These are phyloP conservation scores for Cytospora schulzeri DNA, from an alignment of 2,329 filamentous ascomycete genomes.

Conservation along the genomic window DNA sequence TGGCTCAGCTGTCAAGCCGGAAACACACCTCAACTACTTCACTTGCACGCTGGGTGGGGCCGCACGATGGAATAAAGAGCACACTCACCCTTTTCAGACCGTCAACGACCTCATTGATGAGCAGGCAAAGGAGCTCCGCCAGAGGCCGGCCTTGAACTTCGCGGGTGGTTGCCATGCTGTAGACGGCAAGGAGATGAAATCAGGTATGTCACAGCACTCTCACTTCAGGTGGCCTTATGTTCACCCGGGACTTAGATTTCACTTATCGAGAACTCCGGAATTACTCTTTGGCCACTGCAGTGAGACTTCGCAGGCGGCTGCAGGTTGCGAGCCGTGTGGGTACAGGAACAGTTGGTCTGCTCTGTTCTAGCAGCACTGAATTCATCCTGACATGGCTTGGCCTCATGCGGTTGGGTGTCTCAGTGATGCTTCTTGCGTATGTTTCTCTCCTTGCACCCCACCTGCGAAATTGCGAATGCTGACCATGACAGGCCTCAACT, in stretches of 20 bases:
- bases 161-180: slow-evolving; percentile 23
- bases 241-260: slow-evolving; percentile 26
- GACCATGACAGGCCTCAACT: slow-evolving; percentile 47
- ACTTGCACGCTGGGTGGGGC: slow-evolving; percentile 63
- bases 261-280: slow-evolving; percentile 39
- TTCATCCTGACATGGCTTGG: slow-evolving; percentile 64
- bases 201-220: slow-evolving; percentile 35
- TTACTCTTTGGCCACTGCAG: slow-evolving; percentile 24
- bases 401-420: slow-evolving; percentile 56
- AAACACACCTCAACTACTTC: slow-evolving; percentile 52
- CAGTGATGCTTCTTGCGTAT: slow-evolving; percentile 59
- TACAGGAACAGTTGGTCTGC: slow-evolving; percentile 45
- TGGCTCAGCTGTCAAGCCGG: neutral
- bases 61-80: slow-evolving; percentile 37
- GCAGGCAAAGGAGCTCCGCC: slow-evolving; percentile 43
- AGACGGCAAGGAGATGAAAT: slow-evolving; percentile 23
- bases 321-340: slow-evolving; percentile 24
- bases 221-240: slow-evolving; percentile 18
- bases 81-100: slow-evolving; percentile 43
- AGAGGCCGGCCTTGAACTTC: slow-evolving; percentile 42
- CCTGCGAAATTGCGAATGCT: neutral
- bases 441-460: slow-evolving; percentile 22
- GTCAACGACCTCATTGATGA: slow-evolving; percentile 53
- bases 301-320: slow-evolving; percentile 23
- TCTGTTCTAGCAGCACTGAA: slow-evolving; percentile 58